Conservation (phyloP, 2,329 filamentous ascomycete genomes). For the Fusarium nygamai region DNA sequence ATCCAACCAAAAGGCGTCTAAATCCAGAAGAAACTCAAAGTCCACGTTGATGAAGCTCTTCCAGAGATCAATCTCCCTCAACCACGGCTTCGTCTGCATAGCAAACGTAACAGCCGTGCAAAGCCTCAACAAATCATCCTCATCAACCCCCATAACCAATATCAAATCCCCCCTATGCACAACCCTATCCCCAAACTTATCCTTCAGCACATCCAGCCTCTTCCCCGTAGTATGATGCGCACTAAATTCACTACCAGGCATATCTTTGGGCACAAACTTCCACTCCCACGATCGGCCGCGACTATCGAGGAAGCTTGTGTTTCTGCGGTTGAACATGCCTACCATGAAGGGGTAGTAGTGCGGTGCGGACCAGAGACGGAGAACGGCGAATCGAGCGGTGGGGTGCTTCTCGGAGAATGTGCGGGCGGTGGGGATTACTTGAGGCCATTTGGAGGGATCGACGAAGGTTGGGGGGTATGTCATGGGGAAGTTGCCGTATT, state of each 20-base stretch:
- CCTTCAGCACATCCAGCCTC: conserved; percentile 28
- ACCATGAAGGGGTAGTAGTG: conserved; percentile 47
- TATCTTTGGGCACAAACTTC: conserved; percentile 45
- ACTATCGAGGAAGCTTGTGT: conserved; percentile 42
- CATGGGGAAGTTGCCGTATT: conserved; percentile 17
- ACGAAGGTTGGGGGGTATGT: conserved; percentile 17
- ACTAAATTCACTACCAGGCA: conserved; percentile 41
- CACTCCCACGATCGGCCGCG: conserved; percentile 40
- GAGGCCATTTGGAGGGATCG: conserved; percentile 35
- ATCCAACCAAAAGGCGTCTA: conserved; percentile 40
- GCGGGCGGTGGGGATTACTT: conserved; percentile 29
- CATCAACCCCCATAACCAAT: conserved; percentile 41
- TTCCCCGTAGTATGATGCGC: conserved; percentile 13
- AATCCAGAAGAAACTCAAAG: conserved; percentile 27
- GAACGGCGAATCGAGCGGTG: conserved; percentile 39
- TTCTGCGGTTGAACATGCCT: conserved; percentile 23
- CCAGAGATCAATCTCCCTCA: conserved; percentile 42
- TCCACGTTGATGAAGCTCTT: conserved; percentile 46
- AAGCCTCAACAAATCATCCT: conserved; percentile 35
- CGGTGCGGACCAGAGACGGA: conserved; percentile 43
- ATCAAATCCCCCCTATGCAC: conserved; percentile 39
- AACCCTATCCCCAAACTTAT: conserved; percentile 31
- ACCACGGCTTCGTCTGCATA: conserved; percentile 44
- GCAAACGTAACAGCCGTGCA: conserved; percentile 42
- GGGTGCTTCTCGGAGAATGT: conserved; percentile 19